These are phyloP conservation scores for Penicillium janthinellum DNA, from an alignment of 2,329 filamentous ascomycete genomes.

Conservation along the genomic window DNA sequence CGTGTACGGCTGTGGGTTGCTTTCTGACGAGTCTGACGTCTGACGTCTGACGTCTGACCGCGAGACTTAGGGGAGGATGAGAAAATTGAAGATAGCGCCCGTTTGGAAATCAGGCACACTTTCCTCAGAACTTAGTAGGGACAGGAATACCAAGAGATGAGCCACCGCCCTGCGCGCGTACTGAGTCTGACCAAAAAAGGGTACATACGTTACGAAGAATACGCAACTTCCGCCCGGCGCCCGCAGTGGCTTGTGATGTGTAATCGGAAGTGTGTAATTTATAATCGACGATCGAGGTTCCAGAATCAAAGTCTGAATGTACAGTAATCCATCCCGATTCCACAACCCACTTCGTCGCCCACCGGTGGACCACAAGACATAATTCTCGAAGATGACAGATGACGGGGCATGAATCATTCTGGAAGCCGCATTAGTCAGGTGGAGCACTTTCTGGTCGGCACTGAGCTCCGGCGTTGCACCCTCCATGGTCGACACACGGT, in stretches of 20 bases:
- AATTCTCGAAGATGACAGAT: slow-evolving; percentile 1
- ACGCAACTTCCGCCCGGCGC: no score
- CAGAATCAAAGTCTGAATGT: not conserved
- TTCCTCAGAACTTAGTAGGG: no score
- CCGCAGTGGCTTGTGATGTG: not conserved
- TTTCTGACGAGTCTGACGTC: no score
- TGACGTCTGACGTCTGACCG: no score
- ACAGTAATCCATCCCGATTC: not conserved
- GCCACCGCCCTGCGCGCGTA: not conserved
- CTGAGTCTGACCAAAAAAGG: not conserved
- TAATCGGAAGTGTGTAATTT: slow-evolving; percentile 1
- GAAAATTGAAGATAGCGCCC: not conserved
- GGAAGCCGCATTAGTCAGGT: slow-evolving; percentile 17
- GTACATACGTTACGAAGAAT: no score
- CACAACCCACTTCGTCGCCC: not conserved
- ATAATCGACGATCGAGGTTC: slow-evolving; percentile 1
- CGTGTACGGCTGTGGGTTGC: not conserved
- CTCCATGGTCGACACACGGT: not conserved
- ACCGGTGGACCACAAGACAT: no score
- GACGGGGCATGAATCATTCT: slow-evolving; percentile 8
- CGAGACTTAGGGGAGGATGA: no score
- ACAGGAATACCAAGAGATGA: not conserved
- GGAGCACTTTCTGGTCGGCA: slow-evolving; percentile 9
- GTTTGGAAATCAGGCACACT: not conserved
- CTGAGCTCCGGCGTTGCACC: slow-evolving; percentile 17